Evolutionary conservation across 2,329 filamentous ascomycete species (phyloP).

Genomic region (Herpomyces periplanetae): DNA sequence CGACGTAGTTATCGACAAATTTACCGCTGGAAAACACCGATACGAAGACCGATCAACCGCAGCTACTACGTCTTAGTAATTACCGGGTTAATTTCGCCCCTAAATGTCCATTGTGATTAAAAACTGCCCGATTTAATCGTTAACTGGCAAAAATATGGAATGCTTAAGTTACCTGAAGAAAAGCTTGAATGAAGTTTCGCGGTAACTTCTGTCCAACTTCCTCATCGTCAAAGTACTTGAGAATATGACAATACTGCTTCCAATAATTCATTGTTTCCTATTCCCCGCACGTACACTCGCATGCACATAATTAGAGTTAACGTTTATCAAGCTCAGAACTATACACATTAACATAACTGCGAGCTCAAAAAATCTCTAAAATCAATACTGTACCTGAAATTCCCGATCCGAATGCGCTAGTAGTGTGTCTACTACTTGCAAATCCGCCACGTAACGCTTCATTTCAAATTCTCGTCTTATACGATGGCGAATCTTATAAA

Average conservation of each 20-base stretch:
- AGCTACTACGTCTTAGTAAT: constrained; percentile 1
- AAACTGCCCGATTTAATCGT: background rate
- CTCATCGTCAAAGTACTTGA: constrained; percentile 83
- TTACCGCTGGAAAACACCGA: constrained; percentile 22
- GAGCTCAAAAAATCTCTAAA: background rate
- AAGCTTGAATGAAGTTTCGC: constrained; percentile 62
- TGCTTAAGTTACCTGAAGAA: constrained; percentile 34
- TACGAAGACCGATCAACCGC: constrained; percentile 10
- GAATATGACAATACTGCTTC: constrained; percentile 80
- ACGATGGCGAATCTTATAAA: constrained; percentile 57
- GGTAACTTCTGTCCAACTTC: constrained; percentile 39
- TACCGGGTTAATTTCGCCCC: constrained; percentile 7
- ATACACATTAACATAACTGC: constrained; percentile 1
- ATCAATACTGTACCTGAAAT: constrained; percentile 26
- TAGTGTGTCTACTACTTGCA: constrained; percentile 54
- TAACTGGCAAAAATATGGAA: background rate
- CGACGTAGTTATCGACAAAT: constrained; percentile 73
- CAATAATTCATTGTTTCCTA: constrained; percentile 97
- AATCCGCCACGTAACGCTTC: constrained; percentile 63
- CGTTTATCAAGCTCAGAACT: background rate
- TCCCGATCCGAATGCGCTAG: constrained; percentile 67
- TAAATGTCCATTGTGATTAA: constrained; percentile 3
- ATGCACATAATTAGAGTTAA: background rate
- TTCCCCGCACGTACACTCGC: background rate
- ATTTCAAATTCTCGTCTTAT: constrained; percentile 89